Conservation (phyloP, 78 protist species). For the Guillardia theta region DNA sequence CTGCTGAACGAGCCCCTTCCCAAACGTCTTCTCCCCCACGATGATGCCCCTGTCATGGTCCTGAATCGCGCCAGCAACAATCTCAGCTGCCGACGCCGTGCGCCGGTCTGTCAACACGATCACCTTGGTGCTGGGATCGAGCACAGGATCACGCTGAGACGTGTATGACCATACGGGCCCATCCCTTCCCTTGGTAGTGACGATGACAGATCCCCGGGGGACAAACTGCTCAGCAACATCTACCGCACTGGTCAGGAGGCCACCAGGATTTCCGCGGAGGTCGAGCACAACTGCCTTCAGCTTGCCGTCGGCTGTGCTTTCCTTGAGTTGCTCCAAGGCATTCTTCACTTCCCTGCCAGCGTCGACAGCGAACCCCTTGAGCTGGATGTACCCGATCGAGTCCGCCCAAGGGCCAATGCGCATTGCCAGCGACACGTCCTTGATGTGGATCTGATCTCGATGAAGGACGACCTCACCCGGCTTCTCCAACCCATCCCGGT, state of each 20-base stretch:
- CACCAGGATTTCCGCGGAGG: not conserved
- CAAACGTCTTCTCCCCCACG: not conserved
- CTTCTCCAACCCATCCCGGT: not conserved
- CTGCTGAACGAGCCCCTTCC: slow-evolving; percentile 30
- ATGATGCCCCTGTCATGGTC: not conserved
- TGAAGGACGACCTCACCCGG: not conserved
- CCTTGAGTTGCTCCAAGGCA: too few relatives aligned
- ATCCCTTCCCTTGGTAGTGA: not conserved
- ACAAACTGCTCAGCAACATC: not conserved
- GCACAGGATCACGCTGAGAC: not conserved
- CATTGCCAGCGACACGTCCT: not conserved
- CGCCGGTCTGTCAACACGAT: not conserved
- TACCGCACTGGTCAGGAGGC: not conserved
- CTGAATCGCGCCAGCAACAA: not conserved
- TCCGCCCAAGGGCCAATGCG: not conserved
- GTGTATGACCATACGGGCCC: not conserved
- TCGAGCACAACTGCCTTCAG: not conserved
- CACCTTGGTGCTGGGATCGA: not conserved
- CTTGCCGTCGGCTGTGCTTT: too few relatives aligned
- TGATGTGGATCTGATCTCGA: not conserved
- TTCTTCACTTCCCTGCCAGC: not conserved
- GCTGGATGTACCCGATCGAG: not conserved
- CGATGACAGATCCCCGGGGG: not conserved
- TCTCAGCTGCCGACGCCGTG: not conserved
- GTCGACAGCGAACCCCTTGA: not conserved